Conservation (phyloP, 129 eudicot species). For the Helichrysum umbraculigerum region DNA sequence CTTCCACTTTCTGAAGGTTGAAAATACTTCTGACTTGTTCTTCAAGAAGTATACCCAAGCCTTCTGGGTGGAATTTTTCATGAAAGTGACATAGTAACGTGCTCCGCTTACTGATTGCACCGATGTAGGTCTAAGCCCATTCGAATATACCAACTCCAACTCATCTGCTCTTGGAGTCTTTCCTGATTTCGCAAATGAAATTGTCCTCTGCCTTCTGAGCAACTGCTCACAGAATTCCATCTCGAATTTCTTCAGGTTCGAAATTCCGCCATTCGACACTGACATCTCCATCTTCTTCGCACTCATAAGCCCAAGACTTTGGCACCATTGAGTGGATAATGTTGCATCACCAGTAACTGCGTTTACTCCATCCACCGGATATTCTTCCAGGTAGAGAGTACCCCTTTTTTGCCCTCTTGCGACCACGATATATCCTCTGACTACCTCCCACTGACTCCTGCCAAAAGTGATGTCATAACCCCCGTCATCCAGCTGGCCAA, state of each 20-base stretch:
- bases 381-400: background rate
- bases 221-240: background rate
- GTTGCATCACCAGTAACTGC: background rate
- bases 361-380: background rate
- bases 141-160: background rate
- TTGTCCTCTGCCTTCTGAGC: background rate
- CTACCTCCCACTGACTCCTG: background rate
- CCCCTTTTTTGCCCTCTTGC: background rate
- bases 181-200: background rate
- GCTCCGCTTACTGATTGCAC: background rate
- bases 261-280: background rate
- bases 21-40: background rate
- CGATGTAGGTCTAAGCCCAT: background rate
- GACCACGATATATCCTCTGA: background rate
- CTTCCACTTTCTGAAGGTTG: background rate
- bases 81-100: background rate
- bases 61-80: background rate
- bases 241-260: background rate
- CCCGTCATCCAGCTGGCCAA: slow-evolving; percentile 1
- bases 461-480: background rate
- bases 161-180: background rate
- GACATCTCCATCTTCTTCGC: background rate
- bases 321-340: background rate
- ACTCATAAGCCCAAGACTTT: background rate
- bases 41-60: background rate